Conservation (phyloP, 2,329 filamentous ascomycete species). For the Trichoderma semiorbis region DNA sequence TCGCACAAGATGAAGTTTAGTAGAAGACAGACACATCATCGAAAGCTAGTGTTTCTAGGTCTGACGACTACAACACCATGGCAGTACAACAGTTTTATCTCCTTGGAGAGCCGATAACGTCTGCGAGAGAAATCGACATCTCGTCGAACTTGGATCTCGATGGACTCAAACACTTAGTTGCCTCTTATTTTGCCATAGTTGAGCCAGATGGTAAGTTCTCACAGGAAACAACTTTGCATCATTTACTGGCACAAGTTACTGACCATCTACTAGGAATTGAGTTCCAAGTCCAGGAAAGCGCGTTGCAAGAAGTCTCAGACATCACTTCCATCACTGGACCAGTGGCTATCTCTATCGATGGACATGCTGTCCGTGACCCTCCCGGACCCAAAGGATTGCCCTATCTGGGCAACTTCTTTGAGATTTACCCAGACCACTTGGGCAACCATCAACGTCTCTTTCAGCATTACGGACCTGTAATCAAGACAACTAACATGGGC, state of each 20-base stretch:
- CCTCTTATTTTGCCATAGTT: conserved; percentile 43
- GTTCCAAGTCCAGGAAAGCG: neutral
- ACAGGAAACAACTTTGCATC: neutral
- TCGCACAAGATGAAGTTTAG: neutral
- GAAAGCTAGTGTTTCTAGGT: neutral
- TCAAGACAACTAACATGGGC: conserved; percentile 52
- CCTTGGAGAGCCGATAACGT: conserved; percentile 38
- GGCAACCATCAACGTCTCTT: conserved; percentile 56
- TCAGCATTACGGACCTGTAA: conserved; percentile 48
- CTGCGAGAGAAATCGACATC: conserved; percentile 37
- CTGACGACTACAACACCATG: conserved; percentile 27
- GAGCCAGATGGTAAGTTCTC: conserved; percentile 35
- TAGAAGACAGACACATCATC: neutral
- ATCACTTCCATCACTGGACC: conserved; percentile 33
- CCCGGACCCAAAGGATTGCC: conserved; percentile 49
- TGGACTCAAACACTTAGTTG: conserved; percentile 38
- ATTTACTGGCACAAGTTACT: neutral
- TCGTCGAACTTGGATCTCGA: conserved; percentile 34
- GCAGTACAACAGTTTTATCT: conserved; percentile 40
- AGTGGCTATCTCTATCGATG: conserved; percentile 47
- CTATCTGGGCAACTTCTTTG: conserved; percentile 51
- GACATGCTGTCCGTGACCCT: conserved; percentile 45
- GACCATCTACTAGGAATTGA: neutral
- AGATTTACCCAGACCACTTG: conserved; percentile 55
- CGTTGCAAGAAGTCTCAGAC: conserved; percentile 28